phyloP scores from a whole-genome alignment of 1,284 basidiomycete species.

The Chiua sp. region DNA sequence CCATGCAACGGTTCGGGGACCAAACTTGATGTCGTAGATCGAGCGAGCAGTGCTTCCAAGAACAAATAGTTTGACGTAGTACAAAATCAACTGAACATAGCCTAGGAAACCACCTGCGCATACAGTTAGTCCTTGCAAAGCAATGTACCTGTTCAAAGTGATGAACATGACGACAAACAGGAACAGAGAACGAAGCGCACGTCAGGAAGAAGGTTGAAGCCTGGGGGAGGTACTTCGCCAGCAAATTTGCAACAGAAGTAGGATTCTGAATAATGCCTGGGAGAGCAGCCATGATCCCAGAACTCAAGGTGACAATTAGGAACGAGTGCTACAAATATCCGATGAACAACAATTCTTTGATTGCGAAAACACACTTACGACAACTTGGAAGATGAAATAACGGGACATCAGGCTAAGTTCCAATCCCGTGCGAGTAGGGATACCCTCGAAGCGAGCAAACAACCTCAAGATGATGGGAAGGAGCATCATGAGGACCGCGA shows the following conservation, averaged over 20 bases:
- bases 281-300: slow-evolving; percentile 80
- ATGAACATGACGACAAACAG: not conserved
- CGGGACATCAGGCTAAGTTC: slow-evolving; percentile 93
- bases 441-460: slow-evolving; percentile 81
- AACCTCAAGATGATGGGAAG: slow-evolving; percentile 86
- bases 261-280: slow-evolving; percentile 67
- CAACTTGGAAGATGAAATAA: slow-evolving; percentile 92
- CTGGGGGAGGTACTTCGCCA: slow-evolving; percentile 80
- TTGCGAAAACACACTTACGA: slow-evolving; percentile 55
- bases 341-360: not conserved
- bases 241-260: slow-evolving; percentile 61
- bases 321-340: slow-evolving; percentile 73
- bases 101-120: slow-evolving; percentile 85
- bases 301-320: slow-evolving; percentile 83
- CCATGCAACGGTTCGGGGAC: slow-evolving; percentile 72
- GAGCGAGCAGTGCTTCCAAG: slow-evolving; percentile 92
- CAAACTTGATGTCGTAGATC: slow-evolving; percentile 80
- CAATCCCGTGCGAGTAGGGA: slow-evolving; percentile 80
- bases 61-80: slow-evolving; percentile 86
- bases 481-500: slow-evolving; percentile 91
- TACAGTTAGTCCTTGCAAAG: slow-evolving; percentile 76
- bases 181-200: slow-evolving; percentile 49
- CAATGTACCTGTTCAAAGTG: slow-evolving; percentile 52
- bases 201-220: slow-evolving; percentile 96
- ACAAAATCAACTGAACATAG: slow-evolving; percentile 76